These are phyloP conservation scores for Chaetoceros tenuissimus DNA, from an alignment of 108 stramenopile species.

Conservation along the genomic window DNA sequence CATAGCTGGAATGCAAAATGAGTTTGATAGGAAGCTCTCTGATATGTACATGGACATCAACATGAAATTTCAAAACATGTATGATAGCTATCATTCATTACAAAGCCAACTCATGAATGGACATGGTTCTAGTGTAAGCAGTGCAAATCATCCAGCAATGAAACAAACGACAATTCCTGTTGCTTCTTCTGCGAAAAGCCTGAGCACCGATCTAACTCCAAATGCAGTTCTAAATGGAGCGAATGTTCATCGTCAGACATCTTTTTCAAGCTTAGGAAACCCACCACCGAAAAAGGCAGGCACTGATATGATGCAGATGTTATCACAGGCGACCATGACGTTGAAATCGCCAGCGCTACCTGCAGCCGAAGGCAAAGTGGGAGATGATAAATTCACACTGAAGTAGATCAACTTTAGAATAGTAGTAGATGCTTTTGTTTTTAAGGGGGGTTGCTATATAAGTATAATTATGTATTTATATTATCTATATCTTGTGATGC, in stretches of 20 bases:
- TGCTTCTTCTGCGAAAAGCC: not conserved
- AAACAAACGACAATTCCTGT: not conserved
- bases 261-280: not conserved
- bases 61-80: slow-evolving; percentile 16
- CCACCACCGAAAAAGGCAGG: not conserved
- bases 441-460: too few relatives aligned
- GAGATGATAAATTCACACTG: not conserved
- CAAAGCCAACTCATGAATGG: slow-evolving; percentile 37
- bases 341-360: not conserved
- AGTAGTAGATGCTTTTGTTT: too few relatives aligned
- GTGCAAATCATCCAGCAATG: not conserved
- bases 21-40: slow-evolving; percentile 35
- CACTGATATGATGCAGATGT: not conserved
- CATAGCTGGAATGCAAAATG: slow-evolving; percentile 17
- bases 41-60: slow-evolving; percentile 33
- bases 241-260: not conserved
- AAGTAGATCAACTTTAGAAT: too few relatives aligned
- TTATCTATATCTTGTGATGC: too few relatives aligned
- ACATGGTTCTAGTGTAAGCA: slow-evolving; percentile 20
- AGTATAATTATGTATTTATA: too few relatives aligned
- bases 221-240: not conserved
- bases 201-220: not conserved
- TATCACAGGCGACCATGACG: not conserved
- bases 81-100: slow-evolving; percentile 18
- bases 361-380: not conserved